Evolutionary conservation across 208 protist species (phyloP).

Genomic region (Crithidia brevicula): DNA sequence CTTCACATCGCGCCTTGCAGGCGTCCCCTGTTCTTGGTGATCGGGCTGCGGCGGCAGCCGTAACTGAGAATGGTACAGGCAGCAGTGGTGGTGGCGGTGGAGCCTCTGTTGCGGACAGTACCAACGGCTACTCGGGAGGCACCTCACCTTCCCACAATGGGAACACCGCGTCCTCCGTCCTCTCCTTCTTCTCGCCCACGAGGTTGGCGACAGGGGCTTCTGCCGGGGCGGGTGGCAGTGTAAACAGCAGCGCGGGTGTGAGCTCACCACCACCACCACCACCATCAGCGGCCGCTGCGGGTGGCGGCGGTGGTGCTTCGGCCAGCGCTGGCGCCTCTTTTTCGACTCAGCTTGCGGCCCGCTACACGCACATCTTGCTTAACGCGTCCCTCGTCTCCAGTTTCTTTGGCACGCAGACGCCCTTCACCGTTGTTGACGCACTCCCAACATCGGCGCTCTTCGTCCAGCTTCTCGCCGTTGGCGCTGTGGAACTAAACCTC

Average conservation of each 20-base stretch:
- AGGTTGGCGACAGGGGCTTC: no score
- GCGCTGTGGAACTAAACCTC: slow-evolving; percentile 55
- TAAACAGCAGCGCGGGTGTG: not conserved
- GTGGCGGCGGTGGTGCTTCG: not conserved
- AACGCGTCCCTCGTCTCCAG: slow-evolving; percentile 49
- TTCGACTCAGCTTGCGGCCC: slow-evolving; percentile 5
- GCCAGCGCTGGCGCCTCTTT: slow-evolving; percentile 4
- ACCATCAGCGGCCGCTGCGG: not conserved
- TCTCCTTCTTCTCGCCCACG: slow-evolving; percentile 3
- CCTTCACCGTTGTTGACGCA: slow-evolving; percentile 59
- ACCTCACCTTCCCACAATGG: not conserved
- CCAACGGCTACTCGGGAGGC: not conserved
- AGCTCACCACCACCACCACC: not conserved
- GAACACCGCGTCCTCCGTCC: not conserved
- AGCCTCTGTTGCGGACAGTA: not conserved
- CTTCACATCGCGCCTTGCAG: slow-evolving; percentile 23
- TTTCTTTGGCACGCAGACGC: slow-evolving; percentile 76
- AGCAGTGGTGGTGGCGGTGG: not conserved
- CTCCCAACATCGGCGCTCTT: slow-evolving; percentile 60
- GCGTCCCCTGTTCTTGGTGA: slow-evolving; percentile 8
- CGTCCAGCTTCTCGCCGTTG: slow-evolving; percentile 68
- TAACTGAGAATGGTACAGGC: not conserved
- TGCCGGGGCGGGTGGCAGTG: not conserved
- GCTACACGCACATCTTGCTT: slow-evolving; percentile 42
- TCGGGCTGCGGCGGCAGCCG: slow-evolving; percentile 1